Base-by-base conservation (phyloP, 495 filamentous ascomycete genomes). In the Echria macrotheca region DNA sequence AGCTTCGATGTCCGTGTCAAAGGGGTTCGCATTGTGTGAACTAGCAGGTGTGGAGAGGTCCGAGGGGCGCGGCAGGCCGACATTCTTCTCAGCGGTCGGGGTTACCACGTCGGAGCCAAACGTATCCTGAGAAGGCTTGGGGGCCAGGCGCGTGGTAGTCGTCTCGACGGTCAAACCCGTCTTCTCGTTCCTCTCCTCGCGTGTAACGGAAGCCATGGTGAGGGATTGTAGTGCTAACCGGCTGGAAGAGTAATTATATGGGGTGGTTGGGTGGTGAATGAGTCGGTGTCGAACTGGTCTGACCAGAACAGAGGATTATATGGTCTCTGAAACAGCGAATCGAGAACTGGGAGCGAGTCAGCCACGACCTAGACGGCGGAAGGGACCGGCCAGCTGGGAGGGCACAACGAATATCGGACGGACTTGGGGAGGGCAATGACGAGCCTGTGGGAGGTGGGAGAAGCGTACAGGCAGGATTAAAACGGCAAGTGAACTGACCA, bases 1-100 rank as follows among this genome's bases (percentile, higher is more conserved):
- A 29, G 69, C 70, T 49, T 75, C 73, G 45, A 73, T 60, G 49
- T 76, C 73, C 5, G 70, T 65, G 46, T 75, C 73, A 47, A 75
- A 76, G 29, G 69, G 69, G 45, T 70, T 74, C 36, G 25, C 29
- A 31, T 52, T 23, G 39, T 66, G 57, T 2, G 61, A 44, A 4
- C 66, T 70, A 44, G 43, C 40, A 31, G 44, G 44, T 3, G 68
- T 73, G 10, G 69, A 71, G 26, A 66, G 47, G 41, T 62, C 52
- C 11, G 65, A 70, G 17, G 52, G 44, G 21, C 68, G 64, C 19
- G 61, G 42, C 14, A 49, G 21, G 1, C 47, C 56, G 18, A 50
- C 56, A 33, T 55, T 53, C 53, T 68, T 65, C 45, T 61, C 60
- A 23, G 36, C 55, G 2, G 57, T 29, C n/a, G 56, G 46, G 12